Evolutionary conservation across 2,329 filamentous ascomycete genomes (phyloP).

Genomic region (Hypoxylon sp.): DNA sequence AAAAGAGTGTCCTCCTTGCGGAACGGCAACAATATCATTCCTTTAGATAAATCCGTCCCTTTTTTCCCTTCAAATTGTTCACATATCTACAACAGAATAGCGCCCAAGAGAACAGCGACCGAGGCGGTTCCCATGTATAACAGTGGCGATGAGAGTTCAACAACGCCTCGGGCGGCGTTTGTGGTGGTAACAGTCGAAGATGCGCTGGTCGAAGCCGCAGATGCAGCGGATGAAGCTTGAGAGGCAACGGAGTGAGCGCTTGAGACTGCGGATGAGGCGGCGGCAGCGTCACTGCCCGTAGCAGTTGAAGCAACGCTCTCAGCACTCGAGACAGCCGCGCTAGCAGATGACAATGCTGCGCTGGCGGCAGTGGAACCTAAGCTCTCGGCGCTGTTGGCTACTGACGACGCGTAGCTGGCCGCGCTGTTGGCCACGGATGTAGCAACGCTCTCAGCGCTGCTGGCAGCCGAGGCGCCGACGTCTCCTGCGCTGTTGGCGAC

Average conservation of each 20-base stretch:
- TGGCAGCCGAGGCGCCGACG: constrained; percentile 19
- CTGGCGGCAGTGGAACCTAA: constrained; percentile 32
- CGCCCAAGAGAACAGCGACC: constrained; percentile 37
- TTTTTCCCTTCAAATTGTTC: background rate
- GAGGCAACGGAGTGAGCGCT: constrained; percentile 22
- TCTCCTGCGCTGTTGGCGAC: constrained; percentile 20
- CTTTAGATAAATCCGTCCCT: background rate
- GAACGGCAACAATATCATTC: background rate
- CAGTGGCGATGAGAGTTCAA: constrained; percentile 32
- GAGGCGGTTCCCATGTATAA: constrained; percentile 36
- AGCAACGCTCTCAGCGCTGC: constrained; percentile 26
- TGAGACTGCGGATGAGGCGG: constrained; percentile 30
- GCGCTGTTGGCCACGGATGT: constrained; percentile 28
- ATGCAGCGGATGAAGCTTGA: constrained; percentile 9
- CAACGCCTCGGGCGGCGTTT: constrained; percentile 24
- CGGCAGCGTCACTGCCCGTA: constrained; percentile 30
- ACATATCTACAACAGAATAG: constrained; percentile 36
- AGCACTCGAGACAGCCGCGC: constrained; percentile 37
- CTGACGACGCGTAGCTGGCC: constrained; percentile 26
- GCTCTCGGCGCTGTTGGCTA: constrained; percentile 33
- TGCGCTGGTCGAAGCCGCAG: constrained; percentile 22
- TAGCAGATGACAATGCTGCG: constrained; percentile 36
- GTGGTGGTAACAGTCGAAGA: constrained; percentile 4
- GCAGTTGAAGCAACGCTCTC: constrained; percentile 45
- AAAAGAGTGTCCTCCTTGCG: constrained; percentile 5